A percentile compares a stretch with the other conserved stretches of the same genome.
These are phyloP conservation scores for Phyllosticta paracitricarpa DNA, from an alignment of 2,329 filamentous ascomycete species.

Conservation along the genomic window DNA sequence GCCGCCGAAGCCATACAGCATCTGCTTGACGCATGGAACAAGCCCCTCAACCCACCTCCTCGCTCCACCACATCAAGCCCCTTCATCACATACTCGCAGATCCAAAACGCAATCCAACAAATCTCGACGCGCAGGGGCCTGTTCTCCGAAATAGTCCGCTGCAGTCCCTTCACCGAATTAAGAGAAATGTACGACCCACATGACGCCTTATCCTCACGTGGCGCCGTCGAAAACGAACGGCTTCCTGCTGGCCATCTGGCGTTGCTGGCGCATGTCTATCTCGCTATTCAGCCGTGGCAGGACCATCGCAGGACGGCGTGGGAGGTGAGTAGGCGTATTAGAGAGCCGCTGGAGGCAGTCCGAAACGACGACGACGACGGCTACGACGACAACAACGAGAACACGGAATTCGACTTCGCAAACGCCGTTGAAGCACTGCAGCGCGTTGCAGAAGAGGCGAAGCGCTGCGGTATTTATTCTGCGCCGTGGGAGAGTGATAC, in stretches of 20 bases:
- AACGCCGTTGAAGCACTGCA: background rate
- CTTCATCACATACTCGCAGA: no score
- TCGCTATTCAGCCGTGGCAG: background rate
- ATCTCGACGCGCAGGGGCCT: background rate
- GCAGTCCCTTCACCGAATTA: background rate
- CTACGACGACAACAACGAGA: background rate
- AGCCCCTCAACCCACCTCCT: background rate
- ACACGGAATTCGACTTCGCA: no score
- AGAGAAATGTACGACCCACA: background rate
- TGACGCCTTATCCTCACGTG: background rate
- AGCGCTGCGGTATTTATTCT: background rate
- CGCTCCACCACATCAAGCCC: background rate
- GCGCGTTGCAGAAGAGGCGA: background rate
- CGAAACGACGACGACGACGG: background rate
- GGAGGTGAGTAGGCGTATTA: background rate
- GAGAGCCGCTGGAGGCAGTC: background rate
- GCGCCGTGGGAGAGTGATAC: background rate
- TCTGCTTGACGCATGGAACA: background rate
- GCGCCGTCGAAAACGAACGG: background rate
- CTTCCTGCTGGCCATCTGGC: background rate
- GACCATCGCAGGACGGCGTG: background rate
- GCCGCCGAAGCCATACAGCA: background rate
- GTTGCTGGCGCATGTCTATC: background rate
- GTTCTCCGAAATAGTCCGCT: background rate
- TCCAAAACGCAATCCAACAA: background rate